Evolutionary conservation across 2,329 filamentous ascomycete species (phyloP).

Genomic region (Cercospora sesami): DNA sequence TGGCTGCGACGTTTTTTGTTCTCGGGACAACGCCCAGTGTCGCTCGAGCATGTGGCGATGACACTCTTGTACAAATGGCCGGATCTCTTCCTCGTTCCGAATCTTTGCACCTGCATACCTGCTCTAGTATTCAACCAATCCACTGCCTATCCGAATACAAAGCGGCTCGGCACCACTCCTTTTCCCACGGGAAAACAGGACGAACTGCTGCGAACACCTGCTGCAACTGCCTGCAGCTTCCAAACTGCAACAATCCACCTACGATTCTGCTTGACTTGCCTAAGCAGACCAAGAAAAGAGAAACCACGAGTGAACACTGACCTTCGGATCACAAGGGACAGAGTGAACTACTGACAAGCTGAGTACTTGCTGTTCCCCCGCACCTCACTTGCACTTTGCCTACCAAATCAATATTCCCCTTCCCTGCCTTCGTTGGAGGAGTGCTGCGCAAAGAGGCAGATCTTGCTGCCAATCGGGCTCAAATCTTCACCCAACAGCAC

Average conservation of each 20-base stretch:
- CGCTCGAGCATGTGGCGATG: background rate
- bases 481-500: slow-evolving; percentile 7
- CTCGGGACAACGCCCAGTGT: slow-evolving; percentile 14
- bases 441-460: slow-evolving; percentile 17
- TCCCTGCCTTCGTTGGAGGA: background rate
- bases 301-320: background rate
- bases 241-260: background rate
- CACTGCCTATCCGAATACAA: background rate
- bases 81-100: background rate
- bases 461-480: slow-evolving; percentile 14
- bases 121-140: background rate
- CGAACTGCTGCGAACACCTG: slow-evolving; percentile 13
- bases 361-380: background rate
- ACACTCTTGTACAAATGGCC: slow-evolving; percentile 1
- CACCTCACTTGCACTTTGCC: background rate
- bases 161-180: background rate
- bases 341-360: background rate
- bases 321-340: background rate
- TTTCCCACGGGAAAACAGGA: background rate
- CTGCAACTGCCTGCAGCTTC: slow-evolving; percentile 8
- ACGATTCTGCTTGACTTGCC: background rate
- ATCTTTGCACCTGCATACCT: slow-evolving; percentile 7
- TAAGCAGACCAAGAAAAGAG: background rate
- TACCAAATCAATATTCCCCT: background rate
- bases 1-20: slow-evolving; percentile 7